Base-by-base conservation (phyloP, 345 rosid species). In the Eucalyptus dawsonii region DNA sequence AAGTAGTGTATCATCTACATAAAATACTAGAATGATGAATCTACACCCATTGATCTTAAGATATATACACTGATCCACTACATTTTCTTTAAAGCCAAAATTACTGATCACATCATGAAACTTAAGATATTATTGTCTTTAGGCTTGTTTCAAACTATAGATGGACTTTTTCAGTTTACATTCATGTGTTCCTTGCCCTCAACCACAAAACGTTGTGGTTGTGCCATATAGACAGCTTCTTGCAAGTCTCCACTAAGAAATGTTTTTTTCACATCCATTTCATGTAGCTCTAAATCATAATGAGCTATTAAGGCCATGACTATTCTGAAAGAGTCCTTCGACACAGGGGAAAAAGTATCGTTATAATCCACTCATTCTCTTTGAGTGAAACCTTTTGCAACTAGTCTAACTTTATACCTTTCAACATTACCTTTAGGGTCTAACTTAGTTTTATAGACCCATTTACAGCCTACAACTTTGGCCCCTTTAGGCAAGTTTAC, bases 161-260 rank as follows among this genome's bases (percentile, higher is more conserved):
- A 62, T 62, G 40, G 10, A 44, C 12, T 50, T 72, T 37, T 31
- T 72, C 2, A 88, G 16, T 62, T 88, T 88, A n/a, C 54, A 69
- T 49, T 27, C 89, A 29, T 65, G 25, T 47, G 56, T 15, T 58
- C 17, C 54, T 17, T 42, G 8, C 80, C 53, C 11, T 87, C 50
- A 62, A n/a, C 8, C 24, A 42, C 14, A 15, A 87, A 87, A 87
- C 56, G 2, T 40, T 65, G 16, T 37, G 25, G 94, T 96, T 98
- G 69, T 62, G 17, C 69, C 34, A 29, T 62, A 62, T 62, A 29
- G 16, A 62, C 69, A 62, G 7, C 69, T 14, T 62, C 69, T 62
- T 62, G 34, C 34, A 62, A 29, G 69, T 62, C 34, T 62, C 69
- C 69, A 62, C 7, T 62, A 29, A 62, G 34, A 62, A 29, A 50